phyloP scores from a whole-genome alignment of 768 basidiomycete species.

The Calocera viscosa region DNA sequence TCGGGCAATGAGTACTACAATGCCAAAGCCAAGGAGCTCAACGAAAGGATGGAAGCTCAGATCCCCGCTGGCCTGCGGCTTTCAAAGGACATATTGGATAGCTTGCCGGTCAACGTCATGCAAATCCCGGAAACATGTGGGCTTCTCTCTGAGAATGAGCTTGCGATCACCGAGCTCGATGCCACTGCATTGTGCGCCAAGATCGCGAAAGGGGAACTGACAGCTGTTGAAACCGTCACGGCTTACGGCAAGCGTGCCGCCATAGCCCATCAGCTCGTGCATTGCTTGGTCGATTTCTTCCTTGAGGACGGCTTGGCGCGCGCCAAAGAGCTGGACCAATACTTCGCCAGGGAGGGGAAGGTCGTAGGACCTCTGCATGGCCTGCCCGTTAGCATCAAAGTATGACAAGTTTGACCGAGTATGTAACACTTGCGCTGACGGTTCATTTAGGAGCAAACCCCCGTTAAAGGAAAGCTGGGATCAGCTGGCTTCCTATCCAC shows the following conservation, averaged over 20 bases:
- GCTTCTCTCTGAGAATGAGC: constrained; percentile 25
- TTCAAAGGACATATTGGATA: neutral
- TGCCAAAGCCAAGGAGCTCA: neutral
- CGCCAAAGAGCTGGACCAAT: constrained; percentile 41
- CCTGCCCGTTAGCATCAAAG: constrained; percentile 37
- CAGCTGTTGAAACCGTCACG: neutral
- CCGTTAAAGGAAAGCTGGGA: neutral
- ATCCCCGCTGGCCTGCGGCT: neutral
- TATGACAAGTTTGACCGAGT: neutral
- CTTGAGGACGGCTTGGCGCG: constrained; percentile 30
- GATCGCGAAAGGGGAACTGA: neutral
- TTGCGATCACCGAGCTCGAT: constrained; percentile 25
- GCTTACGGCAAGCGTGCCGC: neutral
- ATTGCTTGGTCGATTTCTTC: constrained; percentile 34
- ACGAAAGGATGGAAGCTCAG: neutral
- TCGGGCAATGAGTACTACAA: neutral
- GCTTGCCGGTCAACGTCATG: constrained; percentile 24
- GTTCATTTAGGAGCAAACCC: neutral
- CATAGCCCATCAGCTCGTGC: neutral
- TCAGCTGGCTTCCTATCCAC: neutral
- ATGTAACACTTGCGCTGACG: neutral
- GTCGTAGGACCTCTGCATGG: constrained; percentile 42
- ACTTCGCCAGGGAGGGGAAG: constrained; percentile 36
- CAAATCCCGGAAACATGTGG: constrained; percentile 27
- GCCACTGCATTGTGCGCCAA: neutral